phyloP scores from a whole-genome alignment of 331 rosid species.

The Pyrus hybrid region DNA sequence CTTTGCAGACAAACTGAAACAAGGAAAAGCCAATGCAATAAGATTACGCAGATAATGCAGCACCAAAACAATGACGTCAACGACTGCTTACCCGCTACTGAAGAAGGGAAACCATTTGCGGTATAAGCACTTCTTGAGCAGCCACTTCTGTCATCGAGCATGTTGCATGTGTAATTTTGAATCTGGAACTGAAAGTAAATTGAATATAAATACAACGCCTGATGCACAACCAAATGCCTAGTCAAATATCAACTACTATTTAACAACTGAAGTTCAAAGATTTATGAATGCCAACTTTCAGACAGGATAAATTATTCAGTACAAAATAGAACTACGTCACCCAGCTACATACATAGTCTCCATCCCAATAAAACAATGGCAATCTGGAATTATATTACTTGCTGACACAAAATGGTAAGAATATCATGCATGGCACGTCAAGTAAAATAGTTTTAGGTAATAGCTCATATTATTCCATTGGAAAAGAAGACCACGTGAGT shows the following conservation, averaged over 20 bases:
- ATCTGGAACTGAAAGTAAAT: conserved; percentile 20
- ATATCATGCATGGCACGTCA: not conserved
- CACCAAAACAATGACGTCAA: not conserved
- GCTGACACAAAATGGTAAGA: not conserved
- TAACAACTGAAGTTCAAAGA: too few species aligned
- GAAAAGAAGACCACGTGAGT: not conserved
- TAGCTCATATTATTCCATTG: not conserved
- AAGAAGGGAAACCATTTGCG: conserved; percentile 46
- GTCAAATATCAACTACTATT: too few species aligned
- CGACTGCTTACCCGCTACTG: conserved; percentile 35
- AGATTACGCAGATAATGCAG: not conserved
- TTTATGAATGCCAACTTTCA: not conserved
- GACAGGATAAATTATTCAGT: not conserved
- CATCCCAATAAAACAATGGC: not conserved
- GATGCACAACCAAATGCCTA: too few species aligned
- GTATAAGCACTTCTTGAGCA: conserved; percentile 23
- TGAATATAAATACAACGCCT: not conserved
- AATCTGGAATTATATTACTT: not conserved
- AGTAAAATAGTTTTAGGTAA: not conserved
- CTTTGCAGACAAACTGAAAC: conserved; percentile 42
- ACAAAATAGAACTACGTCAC: not conserved
- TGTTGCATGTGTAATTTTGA: conserved; percentile 24
- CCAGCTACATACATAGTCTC: not conserved
- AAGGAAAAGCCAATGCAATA: conserved; percentile 14
- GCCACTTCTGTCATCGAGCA: conserved; percentile 25